phyloP scores from a whole-genome alignment of 1,284 basidiomycete species.

The Fomes fomentarius region DNA sequence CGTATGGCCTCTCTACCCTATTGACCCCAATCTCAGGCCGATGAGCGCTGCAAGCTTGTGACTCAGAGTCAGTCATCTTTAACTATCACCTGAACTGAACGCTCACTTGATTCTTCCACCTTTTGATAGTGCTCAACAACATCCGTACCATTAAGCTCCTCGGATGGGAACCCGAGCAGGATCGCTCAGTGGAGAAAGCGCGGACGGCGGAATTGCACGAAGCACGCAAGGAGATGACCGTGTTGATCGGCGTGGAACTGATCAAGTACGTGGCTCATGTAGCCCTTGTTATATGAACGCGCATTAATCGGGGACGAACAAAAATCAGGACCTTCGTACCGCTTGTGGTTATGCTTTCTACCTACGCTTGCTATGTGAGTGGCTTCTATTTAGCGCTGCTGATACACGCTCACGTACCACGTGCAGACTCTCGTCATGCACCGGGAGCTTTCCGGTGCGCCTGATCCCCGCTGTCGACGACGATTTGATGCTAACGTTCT shows the following conservation, averaged over 20 bases:
- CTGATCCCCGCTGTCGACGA: no score
- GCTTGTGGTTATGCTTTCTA: slow-evolving; percentile 66
- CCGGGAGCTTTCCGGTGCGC: slow-evolving; percentile 32
- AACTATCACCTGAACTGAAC: not conserved
- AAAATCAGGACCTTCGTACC: slow-evolving; percentile 44
- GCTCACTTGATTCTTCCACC: not conserved
- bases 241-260: slow-evolving; percentile 9
- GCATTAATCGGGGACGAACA: not conserved
- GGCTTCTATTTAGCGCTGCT: not conserved
- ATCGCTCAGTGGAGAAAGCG: not conserved
- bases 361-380: slow-evolving; percentile 59
- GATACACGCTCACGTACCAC: no score
- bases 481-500: not conserved
- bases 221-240: not conserved
- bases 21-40: no score
- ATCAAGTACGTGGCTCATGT: slow-evolving; percentile 2
- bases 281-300: not conserved
- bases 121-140: slow-evolving; percentile 12
- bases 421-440: slow-evolving; percentile 37
- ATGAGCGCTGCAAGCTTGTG: slow-evolving; percentile 4
- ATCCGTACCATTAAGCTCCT: slow-evolving; percentile 12
- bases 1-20: no score
- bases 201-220: slow-evolving; percentile 2
- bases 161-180: slow-evolving; percentile 8
- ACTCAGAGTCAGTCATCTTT: not conserved